Evolutionary conservation across 2,329 filamentous ascomycete species (phyloP).

Genomic region (Chaetomiaceae sp.): DNA sequence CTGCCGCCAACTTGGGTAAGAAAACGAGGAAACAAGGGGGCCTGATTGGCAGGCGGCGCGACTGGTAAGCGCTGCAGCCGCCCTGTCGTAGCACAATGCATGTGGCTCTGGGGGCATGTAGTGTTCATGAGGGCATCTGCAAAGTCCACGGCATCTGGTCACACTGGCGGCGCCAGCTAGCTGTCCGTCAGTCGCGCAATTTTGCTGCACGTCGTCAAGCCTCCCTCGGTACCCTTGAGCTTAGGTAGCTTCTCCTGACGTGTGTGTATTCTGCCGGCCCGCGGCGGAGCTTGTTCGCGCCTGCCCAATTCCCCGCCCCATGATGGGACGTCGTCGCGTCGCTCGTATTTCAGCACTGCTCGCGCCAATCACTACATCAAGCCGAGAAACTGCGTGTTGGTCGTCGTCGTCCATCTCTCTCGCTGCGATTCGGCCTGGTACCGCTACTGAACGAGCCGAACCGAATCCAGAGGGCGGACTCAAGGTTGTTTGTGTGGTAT

Average conservation of each 20-base stretch:
- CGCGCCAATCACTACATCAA: too few species aligned
- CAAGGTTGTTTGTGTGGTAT: too few species aligned
- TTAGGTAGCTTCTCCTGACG: too few species aligned
- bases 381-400: too few species aligned
- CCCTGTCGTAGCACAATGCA: slow-evolving; percentile 6
- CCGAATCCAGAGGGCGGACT: slow-evolving; percentile 5
- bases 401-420: background rate
- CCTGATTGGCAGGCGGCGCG: background rate
- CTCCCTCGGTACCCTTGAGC: too few species aligned
- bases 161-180: background rate
- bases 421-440: too few species aligned
- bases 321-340: too few species aligned
- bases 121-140: slow-evolving; percentile 11
- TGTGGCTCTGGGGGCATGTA: background rate
- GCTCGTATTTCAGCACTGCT: too few species aligned
- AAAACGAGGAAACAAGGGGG: too few species aligned
- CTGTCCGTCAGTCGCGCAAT: background rate
- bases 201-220: background rate
- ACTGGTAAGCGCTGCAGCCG: slow-evolving; percentile 11
- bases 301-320: too few species aligned
- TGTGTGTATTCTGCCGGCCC: background rate
- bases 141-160: slow-evolving; percentile 9
- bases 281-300: too few species aligned
- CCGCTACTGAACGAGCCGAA: slow-evolving; percentile 11
- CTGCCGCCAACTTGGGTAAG: too few species aligned